Evolutionary conservation across 352 stramenopile genomes (phyloP).

Genomic region (Pythium sp.): DNA sequence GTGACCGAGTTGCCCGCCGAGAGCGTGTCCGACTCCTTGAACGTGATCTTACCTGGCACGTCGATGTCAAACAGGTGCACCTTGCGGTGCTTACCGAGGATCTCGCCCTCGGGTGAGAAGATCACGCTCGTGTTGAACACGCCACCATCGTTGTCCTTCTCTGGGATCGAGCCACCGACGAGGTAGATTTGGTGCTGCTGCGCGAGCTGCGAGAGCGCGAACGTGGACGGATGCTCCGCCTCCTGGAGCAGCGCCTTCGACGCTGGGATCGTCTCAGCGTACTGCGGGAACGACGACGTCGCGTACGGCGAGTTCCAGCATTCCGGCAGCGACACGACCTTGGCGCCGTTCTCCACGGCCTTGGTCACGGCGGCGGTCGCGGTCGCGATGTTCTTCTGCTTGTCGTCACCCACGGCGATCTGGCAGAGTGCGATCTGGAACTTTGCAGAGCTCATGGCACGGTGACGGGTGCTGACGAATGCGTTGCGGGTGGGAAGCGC

Average conservation of each 20-base stretch:
- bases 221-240: constrained; percentile 78
- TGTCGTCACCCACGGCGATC: constrained; percentile 90
- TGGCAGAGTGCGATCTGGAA: constrained; percentile 96
- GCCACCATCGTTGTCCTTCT: constrained; percentile 73
- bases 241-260: constrained; percentile 50
- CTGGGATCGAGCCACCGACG: constrained; percentile 97
- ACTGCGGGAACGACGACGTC: constrained; percentile 96
- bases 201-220: constrained; percentile 89
- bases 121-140: constrained; percentile 99
- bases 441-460: constrained; percentile 48
- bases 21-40: constrained; percentile 99
- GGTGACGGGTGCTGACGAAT: neutral
- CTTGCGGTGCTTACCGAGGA: constrained; percentile 99
- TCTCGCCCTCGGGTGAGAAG: constrained; percentile 90
- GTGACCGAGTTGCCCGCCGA: constrained; percentile 88
- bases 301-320: constrained; percentile 98
- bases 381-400: constrained; percentile 82
- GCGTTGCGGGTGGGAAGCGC: neutral
- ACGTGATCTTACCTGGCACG: constrained; percentile 98
- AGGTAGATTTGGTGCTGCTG: constrained; percentile 90
- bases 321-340: constrained; percentile 92
- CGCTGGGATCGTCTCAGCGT: constrained; percentile 95
- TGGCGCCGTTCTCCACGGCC: constrained; percentile 68
- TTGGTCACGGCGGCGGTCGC: constrained; percentile 60
- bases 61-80: constrained; percentile 99